Conservation (phyloP, 257 asterid species). For the Anisodus acutangulus region DNA sequence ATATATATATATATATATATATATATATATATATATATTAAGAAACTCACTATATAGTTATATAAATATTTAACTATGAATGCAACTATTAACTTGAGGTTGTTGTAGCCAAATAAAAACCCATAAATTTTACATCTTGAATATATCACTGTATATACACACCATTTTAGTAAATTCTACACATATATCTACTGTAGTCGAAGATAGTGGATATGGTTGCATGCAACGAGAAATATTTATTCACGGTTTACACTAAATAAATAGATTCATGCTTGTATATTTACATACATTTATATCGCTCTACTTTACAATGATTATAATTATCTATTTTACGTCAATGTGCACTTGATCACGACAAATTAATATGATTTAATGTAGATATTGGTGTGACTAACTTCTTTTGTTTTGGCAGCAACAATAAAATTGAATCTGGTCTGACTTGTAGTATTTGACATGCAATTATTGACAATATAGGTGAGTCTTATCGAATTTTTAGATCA, state of each 20-base stretch:
- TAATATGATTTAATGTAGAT: neutral
- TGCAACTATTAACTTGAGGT: too few species aligned
- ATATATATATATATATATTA: too few species aligned
- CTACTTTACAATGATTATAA: neutral
- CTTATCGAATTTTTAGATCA: neutral
- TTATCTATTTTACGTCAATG: neutral
- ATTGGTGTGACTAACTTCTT: neutral
- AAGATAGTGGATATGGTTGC: too few species aligned
- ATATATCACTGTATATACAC: too few species aligned
- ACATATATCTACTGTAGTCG: too few species aligned
- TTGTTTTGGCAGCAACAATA: neutral
- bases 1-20: too few species aligned
- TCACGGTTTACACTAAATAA: neutral
- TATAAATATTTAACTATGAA: too few species aligned
- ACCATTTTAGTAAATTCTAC: too few species aligned
- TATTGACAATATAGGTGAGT: neutral
- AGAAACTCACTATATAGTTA: too few species aligned
- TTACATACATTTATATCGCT: neutral
- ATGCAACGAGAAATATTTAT: too few species aligned
- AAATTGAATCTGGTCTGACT: neutral
- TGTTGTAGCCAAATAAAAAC: too few species aligned
- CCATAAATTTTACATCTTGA: too few species aligned
- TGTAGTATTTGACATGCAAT: neutral
- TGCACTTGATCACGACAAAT: neutral
- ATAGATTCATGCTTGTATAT: neutral